A percentile compares a stretch with the other conserved stretches of the same genome.
phyloP scores from a whole-genome alignment of 139 green algal genomes.

The Pleodorina starrii region DNA sequence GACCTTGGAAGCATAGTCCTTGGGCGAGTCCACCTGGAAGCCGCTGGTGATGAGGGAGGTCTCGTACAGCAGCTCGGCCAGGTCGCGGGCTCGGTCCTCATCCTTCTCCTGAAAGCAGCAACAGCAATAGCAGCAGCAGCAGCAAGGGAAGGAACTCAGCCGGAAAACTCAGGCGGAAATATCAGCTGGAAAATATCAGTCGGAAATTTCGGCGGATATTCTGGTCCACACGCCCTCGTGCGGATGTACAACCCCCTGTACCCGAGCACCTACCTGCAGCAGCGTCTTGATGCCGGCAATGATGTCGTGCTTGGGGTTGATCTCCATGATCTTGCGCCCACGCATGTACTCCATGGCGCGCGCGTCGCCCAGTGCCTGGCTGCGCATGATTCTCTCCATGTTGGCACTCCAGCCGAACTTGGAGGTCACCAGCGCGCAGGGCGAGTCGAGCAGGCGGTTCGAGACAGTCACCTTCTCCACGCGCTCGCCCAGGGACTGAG shows the following conservation, averaged over 20 bases:
- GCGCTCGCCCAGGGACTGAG: constrained; percentile 67
- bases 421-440: constrained; percentile 94
- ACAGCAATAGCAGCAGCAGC: no score
- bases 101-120: constrained; percentile 61
- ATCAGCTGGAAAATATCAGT: no score
- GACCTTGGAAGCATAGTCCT: constrained; percentile 82
- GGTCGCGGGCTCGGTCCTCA: constrained; percentile 66
- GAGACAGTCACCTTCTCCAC: constrained; percentile 79
- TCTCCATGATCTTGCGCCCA: constrained; percentile 95
- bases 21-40: constrained; percentile 81
- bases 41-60: constrained; percentile 89
- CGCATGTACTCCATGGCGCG: constrained; percentile 97
- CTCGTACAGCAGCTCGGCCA: constrained; percentile 93
- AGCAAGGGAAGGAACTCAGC: no score
- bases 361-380: constrained; percentile 91
- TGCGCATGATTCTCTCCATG: constrained; percentile 97
- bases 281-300: constrained; percentile 82
- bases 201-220: no score
- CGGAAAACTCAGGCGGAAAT: no score
- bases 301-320: constrained; percentile 94
- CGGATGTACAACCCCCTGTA: no score
- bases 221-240: no score
- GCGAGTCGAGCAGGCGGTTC: constrained; percentile 88
- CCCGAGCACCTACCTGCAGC: constrained; percentile 32
- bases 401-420: constrained; percentile 99